Conservation (phyloP, 129 eudicot species). For the Centaurea solstitialis region DNA sequence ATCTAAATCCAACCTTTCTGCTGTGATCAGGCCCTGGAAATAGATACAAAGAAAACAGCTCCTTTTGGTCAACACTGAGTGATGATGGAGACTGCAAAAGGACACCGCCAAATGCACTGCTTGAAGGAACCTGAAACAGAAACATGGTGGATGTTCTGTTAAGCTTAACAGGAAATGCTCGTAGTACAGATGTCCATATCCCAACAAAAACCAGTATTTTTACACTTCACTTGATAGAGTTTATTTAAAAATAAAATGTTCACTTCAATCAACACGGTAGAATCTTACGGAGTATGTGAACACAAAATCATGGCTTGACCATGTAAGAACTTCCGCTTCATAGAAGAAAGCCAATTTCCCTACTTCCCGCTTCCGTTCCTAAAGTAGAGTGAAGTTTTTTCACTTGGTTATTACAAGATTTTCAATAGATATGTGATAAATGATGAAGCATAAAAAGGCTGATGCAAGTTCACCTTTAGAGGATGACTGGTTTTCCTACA, state of each 20-base stretch:
- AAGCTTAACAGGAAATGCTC: too few relatives aligned
- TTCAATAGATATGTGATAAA: background rate
- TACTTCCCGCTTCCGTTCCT: constrained; percentile 65
- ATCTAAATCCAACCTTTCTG: constrained; percentile 48
- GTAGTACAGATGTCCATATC: too few relatives aligned
- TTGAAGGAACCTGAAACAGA: constrained; percentile 58
- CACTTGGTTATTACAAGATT: background rate
- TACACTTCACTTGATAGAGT: constrained; percentile 1
- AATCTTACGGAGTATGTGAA: constrained; percentile 48
- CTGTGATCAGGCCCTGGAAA: constrained; percentile 60
- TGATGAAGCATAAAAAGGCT: background rate
- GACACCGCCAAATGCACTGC: constrained; percentile 53
- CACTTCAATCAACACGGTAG: background rate
- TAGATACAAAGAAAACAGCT: constrained; percentile 71
- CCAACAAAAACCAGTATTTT: too few relatives aligned
- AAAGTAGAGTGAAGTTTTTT: background rate
- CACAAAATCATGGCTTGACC: constrained; percentile 70
- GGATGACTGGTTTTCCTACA: constrained; percentile 75
- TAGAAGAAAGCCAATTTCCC: constrained; percentile 63
- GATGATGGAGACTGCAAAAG: constrained; percentile 73
- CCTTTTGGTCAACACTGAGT: constrained; percentile 54
- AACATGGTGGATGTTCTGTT: constrained; percentile 16
- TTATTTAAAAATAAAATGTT: background rate
- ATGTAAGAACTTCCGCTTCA: constrained; percentile 75
- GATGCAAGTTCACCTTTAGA: constrained; percentile 55